Evolutionary conservation across 2,329 filamentous ascomycete species (phyloP), one percentile per base, ranked within the genome.

Genomic region (Exserohilum turcica): DNA sequence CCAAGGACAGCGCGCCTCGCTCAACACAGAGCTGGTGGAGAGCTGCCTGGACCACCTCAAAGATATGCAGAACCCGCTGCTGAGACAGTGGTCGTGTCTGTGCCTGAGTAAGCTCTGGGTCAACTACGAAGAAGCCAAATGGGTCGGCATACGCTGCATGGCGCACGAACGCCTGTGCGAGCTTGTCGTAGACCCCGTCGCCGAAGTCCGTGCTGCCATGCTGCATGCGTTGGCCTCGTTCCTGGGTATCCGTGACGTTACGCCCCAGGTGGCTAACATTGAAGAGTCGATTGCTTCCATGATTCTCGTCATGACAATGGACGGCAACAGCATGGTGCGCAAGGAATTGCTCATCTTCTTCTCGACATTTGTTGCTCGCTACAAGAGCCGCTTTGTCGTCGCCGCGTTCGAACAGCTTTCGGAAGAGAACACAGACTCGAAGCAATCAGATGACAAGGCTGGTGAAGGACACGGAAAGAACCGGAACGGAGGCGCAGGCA

Each of bases 41-140:
- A 93, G 89, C 64, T 97, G 93, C 70, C 78, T 97, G 35, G 81
- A 84, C 5, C 92, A 97, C 74, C 80, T 97, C 35, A 84, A 86
- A 56, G 94, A 97, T 70, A 85, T 89, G 52, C 89, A 95, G 58
- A 97, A 96, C 61, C 89, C 91, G 1, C 79, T 99, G 8, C 79
- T 99, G 42, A 84, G 94, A 33, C 94, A 99, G 73, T 99, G 94
- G 92, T 92, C 92, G 15, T 96, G 92, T 70, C 81, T 99, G 7
- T 97, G 93, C 75, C 85, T 99, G 57, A 96, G 93, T 72, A 93
- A 97, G 78, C 81, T 99, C 18, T 97, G 93, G 92, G 84, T 88
- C 60, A 90, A 95, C 65, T 89, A 92, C 46, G 86, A 92, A 1
- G 92, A 97, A 70, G 93, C 92, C 0, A 97, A 97, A 73, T 97